phyloP scores from a whole-genome alignment of 2,329 filamentous ascomycete species.

The Diplodia mutila region DNA sequence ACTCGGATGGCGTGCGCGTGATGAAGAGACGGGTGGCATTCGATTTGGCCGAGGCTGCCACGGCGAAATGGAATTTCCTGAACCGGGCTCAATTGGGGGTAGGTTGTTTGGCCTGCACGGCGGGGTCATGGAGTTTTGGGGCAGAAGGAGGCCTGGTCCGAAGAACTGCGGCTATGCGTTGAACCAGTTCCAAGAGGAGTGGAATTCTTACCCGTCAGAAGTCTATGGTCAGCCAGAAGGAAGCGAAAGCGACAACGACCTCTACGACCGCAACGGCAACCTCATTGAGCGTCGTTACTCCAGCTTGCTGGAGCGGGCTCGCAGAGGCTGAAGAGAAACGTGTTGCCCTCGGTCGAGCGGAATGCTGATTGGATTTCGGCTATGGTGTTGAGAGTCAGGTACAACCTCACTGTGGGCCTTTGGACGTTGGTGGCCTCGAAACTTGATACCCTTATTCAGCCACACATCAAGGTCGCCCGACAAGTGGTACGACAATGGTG shows the following conservation, averaged over 20 bases:
- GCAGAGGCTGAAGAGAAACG: not conserved
- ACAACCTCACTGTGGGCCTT: not conserved
- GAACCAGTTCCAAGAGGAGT: constrained; percentile 35
- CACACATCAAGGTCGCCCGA: not conserved
- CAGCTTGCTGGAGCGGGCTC: not conserved
- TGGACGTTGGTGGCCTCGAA: not conserved
- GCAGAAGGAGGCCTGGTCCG: constrained; percentile 31
- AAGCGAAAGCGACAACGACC: not conserved
- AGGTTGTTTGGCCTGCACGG: constrained; percentile 35
- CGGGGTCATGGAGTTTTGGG: constrained; percentile 36
- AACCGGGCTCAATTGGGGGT: constrained; percentile 29
- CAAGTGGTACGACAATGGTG: not conserved
- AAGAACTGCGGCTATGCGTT: constrained; percentile 30
- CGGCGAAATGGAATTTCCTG: constrained; percentile 39
- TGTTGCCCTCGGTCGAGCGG: constrained; percentile 2
- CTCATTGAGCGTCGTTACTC: not conserved
- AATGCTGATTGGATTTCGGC: not conserved
- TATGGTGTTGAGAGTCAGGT: constrained; percentile 18
- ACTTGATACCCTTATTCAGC: not conserved
- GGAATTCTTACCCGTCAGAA: constrained; percentile 23
- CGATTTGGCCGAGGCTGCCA: constrained; percentile 40
- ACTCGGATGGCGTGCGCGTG: constrained; percentile 40
- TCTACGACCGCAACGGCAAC: constrained; percentile 4
- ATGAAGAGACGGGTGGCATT: constrained; percentile 33
- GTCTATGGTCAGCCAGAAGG: not conserved